Evolutionary conservation across 1,284 basidiomycete genomes (phyloP).

Genomic region (Marasmius fiardii): DNA sequence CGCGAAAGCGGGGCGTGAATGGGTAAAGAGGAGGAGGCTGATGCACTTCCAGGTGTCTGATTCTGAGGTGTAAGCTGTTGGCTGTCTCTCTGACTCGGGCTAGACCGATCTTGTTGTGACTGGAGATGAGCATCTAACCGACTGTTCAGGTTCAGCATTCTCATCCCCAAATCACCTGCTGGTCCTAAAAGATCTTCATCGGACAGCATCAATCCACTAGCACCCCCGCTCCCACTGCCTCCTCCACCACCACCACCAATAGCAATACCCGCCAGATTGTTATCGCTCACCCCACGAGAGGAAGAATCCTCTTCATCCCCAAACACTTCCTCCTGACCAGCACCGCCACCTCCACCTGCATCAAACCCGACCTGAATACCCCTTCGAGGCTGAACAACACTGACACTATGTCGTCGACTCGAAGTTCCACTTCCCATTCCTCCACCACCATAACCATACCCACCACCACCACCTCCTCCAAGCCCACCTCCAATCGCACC

Average conservation of each 20-base stretch:
- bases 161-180: conserved; percentile 34
- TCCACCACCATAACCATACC: conserved; percentile 4
- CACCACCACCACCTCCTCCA: neutral
- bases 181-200: conserved; percentile 73
- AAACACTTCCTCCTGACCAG: conserved; percentile 41
- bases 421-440: conserved; percentile 68
- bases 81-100: conserved; percentile 2
- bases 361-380: conserved; percentile 67
- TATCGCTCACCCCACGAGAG: neutral
- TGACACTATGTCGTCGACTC: conserved; percentile 82
- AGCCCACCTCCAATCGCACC: conserved; percentile 23
- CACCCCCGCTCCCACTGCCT: conserved; percentile 16
- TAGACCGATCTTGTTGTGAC: conserved; percentile 3
- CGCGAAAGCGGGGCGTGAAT: conserved; percentile 67
- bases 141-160: conserved; percentile 5
- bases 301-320: conserved; percentile 29
- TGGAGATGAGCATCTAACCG: conserved; percentile 6
- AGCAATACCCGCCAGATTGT: neutral
- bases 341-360: conserved; percentile 48
- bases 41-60: neutral
- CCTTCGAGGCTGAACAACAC: conserved; percentile 73
- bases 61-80: conserved; percentile 7
- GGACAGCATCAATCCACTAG: conserved; percentile 61
- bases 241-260: conserved; percentile 15
- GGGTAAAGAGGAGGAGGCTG: conserved; percentile 36